Evolutionary conservation across 73 alveolate species (phyloP).

Genomic region (Loxodes magnus): DNA sequence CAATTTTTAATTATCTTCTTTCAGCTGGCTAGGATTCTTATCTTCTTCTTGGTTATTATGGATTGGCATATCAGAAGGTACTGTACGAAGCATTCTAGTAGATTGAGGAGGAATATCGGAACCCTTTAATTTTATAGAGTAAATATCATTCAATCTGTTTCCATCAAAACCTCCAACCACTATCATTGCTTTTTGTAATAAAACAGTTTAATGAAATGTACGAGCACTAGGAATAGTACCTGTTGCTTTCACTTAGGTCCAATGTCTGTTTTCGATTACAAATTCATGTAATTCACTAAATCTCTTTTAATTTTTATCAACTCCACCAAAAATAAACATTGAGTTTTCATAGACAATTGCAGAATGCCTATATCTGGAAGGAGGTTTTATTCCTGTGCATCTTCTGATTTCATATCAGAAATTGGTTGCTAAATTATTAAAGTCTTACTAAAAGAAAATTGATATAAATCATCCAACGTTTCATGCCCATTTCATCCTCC

Average conservation of each 20-base stretch:
- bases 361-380: constrained; percentile 61
- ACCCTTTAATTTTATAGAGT: not conserved
- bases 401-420: constrained; percentile 33
- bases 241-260: constrained; percentile 6
- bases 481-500: constrained; percentile 96
- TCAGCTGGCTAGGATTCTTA: not conserved
- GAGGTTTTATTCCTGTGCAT: constrained; percentile 22
- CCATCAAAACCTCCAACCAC: constrained; percentile 52
- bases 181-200: constrained; percentile 28
- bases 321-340: constrained; percentile 74
- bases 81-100: not conserved
- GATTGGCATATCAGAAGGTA: not conserved
- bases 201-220: constrained; percentile 60
- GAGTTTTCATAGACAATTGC: constrained; percentile 54
- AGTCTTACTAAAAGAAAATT: constrained; percentile 45
- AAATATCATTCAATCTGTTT: constrained; percentile 3
- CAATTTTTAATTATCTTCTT: not conserved
- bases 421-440: constrained; percentile 23
- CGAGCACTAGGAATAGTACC: constrained; percentile 55
- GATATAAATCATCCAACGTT: constrained; percentile 76
- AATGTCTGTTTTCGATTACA: constrained; percentile 34
- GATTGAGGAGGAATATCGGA: not conserved
- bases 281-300: constrained; percentile 51
- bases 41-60: not conserved
- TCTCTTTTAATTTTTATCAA: constrained; percentile 48